Percentiles rank a stretch among this genome's conserved stretches.
These are phyloP conservation scores for Coccomyxa subellipsoidea DNA, from an alignment of 163 green algal genomes.

Conservation along the genomic window DNA sequence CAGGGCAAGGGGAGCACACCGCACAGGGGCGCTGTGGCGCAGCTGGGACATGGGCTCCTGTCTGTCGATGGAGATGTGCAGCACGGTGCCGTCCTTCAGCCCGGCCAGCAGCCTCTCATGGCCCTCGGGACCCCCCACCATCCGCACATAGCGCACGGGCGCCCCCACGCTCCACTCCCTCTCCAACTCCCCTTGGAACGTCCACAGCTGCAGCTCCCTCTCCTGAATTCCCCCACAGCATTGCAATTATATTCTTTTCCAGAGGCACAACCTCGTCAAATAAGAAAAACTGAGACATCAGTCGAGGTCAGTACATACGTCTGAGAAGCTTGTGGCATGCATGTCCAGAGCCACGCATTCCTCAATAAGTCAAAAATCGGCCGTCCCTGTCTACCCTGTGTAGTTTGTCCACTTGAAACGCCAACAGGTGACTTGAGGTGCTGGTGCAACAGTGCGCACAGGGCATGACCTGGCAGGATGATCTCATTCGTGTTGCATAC, in stretches of 20 bases:
- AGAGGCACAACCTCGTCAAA: neutral
- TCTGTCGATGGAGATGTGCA: conserved; percentile 78
- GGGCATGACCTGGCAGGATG: no score
- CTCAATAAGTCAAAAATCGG: no score
- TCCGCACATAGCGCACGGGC: conserved; percentile 74
- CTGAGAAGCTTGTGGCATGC: no score
- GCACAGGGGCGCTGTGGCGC: conserved; percentile 59
- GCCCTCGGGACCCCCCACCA: conserved; percentile 58
- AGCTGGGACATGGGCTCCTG: conserved; percentile 65
- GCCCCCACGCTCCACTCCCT: neutral
- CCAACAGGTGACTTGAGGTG: no score
- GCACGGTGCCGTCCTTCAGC: conserved; percentile 58
- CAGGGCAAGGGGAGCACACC: conserved; percentile 3
- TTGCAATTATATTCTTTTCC: neutral
- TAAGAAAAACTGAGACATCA: no score
- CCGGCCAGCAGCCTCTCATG: conserved; percentile 76
- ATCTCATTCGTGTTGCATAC: no score
- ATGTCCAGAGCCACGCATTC: no score
- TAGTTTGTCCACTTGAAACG: no score
- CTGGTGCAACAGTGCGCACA: no score
- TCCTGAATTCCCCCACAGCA: conserved; percentile 44
- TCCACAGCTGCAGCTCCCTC: conserved; percentile 75
- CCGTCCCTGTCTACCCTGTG: no score
- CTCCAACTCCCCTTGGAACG: conserved; percentile 55
- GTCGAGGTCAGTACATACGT: no score